Evolutionary conservation across 2,329 filamentous ascomycete species (phyloP).

Genomic region (Alternaria tenuissima): DNA sequence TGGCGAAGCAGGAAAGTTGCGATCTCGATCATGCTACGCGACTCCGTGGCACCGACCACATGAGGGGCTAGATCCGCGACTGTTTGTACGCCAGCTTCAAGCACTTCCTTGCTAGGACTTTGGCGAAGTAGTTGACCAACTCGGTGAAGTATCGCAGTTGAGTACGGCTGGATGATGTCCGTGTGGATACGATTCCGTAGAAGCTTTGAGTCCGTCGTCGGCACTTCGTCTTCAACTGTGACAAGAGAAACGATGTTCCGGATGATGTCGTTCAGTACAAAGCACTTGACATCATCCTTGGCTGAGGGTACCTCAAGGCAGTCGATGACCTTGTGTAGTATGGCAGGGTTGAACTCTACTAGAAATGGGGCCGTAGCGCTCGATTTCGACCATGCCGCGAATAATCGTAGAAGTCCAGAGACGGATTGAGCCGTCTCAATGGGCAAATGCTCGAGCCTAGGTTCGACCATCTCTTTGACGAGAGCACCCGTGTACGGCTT

Average conservation of each 20-base stretch:
- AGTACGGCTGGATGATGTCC: slow-evolving; percentile 68
- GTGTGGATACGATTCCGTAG: slow-evolving; percentile 52
- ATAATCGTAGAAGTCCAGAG: slow-evolving; percentile 80
- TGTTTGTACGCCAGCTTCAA: slow-evolving; percentile 80
- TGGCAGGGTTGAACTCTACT: slow-evolving; percentile 63
- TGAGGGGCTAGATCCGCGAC: slow-evolving; percentile 72
- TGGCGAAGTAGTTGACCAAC: slow-evolving; percentile 64
- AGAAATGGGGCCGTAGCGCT: slow-evolving; percentile 74
- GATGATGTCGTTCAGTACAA: slow-evolving; percentile 80
- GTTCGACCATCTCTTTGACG: slow-evolving; percentile 77
- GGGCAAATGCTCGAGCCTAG: slow-evolving; percentile 79
- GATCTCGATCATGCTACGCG: slow-evolving; percentile 80
- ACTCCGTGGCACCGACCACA: slow-evolving; percentile 60
- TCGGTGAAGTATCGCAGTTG: slow-evolving; percentile 69
- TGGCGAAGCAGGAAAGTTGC: slow-evolving; percentile 83
- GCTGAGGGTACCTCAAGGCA: slow-evolving; percentile 76
- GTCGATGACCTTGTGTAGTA: slow-evolving; percentile 76
- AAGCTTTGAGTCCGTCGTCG: slow-evolving; percentile 62
- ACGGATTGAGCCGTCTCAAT: slow-evolving; percentile 88
- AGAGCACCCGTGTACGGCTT: slow-evolving; percentile 73
- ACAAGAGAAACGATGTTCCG: slow-evolving; percentile 42
- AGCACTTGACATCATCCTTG: slow-evolving; percentile 86
- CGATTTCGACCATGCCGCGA: slow-evolving; percentile 80
- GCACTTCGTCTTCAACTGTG: slow-evolving; percentile 9
- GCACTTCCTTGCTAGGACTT: slow-evolving; percentile 73